phyloP scores from a whole-genome alignment of 805 yeast genomes.

The Cephaloascus fragrans region DNA sequence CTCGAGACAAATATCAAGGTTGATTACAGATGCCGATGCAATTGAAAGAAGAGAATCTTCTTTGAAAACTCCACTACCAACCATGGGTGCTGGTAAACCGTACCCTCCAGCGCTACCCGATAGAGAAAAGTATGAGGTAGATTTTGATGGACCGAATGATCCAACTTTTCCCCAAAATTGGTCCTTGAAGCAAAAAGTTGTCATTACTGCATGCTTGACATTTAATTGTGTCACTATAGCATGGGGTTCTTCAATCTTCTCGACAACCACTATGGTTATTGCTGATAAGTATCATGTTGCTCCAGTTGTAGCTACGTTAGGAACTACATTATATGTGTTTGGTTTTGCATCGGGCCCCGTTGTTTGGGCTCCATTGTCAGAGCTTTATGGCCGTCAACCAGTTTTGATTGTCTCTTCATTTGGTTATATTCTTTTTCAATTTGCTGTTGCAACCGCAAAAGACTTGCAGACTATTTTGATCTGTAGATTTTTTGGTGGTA shows the following conservation, averaged over 20 bases:
- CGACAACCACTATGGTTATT: slow-evolving; percentile 46
- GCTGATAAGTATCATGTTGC: slow-evolving; percentile 49
- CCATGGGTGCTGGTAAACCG: slow-evolving; percentile 10
- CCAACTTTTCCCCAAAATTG: slow-evolving; percentile 9
- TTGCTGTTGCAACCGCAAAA: slow-evolving; percentile 71
- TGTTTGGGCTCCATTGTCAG: slow-evolving; percentile 85
- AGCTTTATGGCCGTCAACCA: slow-evolving; percentile 59
- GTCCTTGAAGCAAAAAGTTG: slow-evolving; percentile 3
- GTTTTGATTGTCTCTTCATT: slow-evolving; percentile 49
- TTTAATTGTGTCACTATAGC: slow-evolving; percentile 26
- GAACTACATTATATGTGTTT: slow-evolving; percentile 73
- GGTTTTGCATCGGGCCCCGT: slow-evolving; percentile 94
- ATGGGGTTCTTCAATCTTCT: slow-evolving; percentile 79
- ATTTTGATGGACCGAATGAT: slow-evolving; percentile 9
- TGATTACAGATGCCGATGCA: slow-evolving; percentile 17
- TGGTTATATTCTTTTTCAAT: slow-evolving; percentile 49
- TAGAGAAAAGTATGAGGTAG: slow-evolving; percentile 6
- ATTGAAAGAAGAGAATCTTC: too few relatives aligned
- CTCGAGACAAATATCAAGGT: slow-evolving; percentile 6
- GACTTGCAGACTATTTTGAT: slow-evolving; percentile 70
- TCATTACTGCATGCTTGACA: neutral
- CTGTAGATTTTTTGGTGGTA: slow-evolving; percentile 73
- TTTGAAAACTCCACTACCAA: slow-evolving; percentile 11
- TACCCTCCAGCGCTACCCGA: slow-evolving; percentile 8
- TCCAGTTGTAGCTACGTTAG: slow-evolving; percentile 59